A percentile compares a stretch with the other conserved stretches of the same genome.
These are phyloP conservation scores for Mycena amicta DNA, from an alignment of 768 basidiomycete genomes.

Conservation along the genomic window DNA sequence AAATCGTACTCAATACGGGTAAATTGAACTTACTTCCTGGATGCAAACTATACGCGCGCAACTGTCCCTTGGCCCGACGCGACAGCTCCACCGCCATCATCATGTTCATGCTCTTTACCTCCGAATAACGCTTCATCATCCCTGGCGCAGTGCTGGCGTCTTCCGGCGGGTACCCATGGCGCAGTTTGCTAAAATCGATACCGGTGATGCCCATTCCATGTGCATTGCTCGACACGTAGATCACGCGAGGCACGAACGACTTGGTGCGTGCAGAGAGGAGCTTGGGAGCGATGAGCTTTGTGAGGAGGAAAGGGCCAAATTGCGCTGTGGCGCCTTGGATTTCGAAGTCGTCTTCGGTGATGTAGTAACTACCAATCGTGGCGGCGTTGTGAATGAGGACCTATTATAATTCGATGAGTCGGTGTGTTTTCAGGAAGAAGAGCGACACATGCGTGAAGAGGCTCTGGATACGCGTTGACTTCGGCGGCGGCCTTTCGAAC, in stretches of 20 bases:
- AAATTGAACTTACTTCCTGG: conserved; percentile 12
- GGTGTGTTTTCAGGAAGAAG: no score
- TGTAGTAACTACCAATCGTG: conserved; percentile 2
- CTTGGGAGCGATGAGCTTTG: conserved; percentile 12
- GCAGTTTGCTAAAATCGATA: conserved; percentile 12
- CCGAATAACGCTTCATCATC: conserved; percentile 1
- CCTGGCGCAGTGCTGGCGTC: background rate
- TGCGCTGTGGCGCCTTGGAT: conserved; percentile 13
- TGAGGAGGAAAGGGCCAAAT: conserved; percentile 19
- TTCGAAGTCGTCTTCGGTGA: conserved; percentile 12
- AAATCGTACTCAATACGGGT: background rate
- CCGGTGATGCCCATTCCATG: conserved; percentile 13
- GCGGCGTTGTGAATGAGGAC: conserved; percentile 21
- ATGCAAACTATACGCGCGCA: conserved; percentile 11
- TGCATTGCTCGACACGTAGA: conserved; percentile 11
- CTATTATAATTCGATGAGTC: background rate
- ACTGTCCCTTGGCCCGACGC: conserved; percentile 6
- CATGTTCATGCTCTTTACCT: conserved; percentile 16
- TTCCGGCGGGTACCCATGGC: background rate
- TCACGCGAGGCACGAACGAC: conserved; percentile 11
- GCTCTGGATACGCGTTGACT: conserved; percentile 18
- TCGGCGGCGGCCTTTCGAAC: conserved; percentile 17
- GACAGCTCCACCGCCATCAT: conserved; percentile 13
- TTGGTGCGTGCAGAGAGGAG: background rate
- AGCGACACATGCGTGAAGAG: no score